phyloP scores from a whole-genome alignment of 2,329 filamentous ascomycete species.

The Exutisphaerella laricina region DNA sequence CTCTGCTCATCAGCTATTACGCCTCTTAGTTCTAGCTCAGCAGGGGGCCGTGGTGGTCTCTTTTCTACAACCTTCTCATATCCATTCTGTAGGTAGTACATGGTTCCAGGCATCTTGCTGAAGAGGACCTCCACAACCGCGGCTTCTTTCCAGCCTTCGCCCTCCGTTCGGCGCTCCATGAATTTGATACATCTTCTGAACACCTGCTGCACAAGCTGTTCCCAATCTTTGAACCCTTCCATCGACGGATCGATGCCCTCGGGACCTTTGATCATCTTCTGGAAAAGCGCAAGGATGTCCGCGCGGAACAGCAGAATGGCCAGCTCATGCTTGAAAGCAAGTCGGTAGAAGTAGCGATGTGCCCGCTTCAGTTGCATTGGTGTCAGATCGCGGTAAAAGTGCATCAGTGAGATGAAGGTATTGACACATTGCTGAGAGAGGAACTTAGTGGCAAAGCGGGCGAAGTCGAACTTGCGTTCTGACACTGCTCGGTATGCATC shows the following conservation, averaged over 20 bases:
- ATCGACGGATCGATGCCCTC: conserved; percentile 64
- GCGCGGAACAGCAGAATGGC: conserved; percentile 82
- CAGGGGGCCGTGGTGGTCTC: conserved; percentile 62
- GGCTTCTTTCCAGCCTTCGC: conserved; percentile 67
- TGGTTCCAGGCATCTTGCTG: conserved; percentile 77
- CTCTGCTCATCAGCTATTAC: conserved; percentile 60
- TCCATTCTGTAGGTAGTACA: conserved; percentile 85
- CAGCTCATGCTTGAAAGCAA: conserved; percentile 93
- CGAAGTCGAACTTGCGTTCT: conserved; percentile 93
- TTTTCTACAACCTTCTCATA: conserved; percentile 71
- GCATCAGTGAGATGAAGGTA: conserved; percentile 76
- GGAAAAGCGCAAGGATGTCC: conserved; percentile 82
- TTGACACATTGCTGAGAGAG: conserved; percentile 79
- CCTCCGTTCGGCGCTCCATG: conserved; percentile 41
- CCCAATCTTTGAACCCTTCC: conserved; percentile 76
- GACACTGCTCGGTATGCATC: conserved; percentile 65
- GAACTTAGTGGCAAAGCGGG: conserved; percentile 73
- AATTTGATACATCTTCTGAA: conserved; percentile 77
- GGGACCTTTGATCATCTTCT: conserved; percentile 87
- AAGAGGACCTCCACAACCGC: conserved; percentile 89
- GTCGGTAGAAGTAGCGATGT: conserved; percentile 88
- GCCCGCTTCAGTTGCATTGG: conserved; percentile 79
- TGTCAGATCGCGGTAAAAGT: conserved; percentile 74
- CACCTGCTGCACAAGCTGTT: conserved; percentile 79
- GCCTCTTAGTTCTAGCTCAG: conserved; percentile 76